Evolutionary conservation across 164 flowering plant species (phyloP), one percentile per base, ranked within the genome.

Genomic region (Annona cherimola): DNA sequence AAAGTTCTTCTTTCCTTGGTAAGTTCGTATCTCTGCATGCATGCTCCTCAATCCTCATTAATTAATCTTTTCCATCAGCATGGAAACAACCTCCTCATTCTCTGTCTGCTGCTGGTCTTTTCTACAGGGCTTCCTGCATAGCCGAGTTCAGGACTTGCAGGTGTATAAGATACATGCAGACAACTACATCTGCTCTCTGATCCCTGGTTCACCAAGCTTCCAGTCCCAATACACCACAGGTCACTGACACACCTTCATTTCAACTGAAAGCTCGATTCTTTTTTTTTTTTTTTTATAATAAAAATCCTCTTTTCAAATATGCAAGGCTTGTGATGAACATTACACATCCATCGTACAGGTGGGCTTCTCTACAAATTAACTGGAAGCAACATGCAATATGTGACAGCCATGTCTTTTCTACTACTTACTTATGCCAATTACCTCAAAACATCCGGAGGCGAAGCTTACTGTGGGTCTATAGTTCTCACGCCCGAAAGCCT

Each of bases 171-270:
- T 78, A 50, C 97, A 91, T 64, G 83, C 98, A 3, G 99, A 95
- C 79, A 90, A 93, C 79, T 95, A 82, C 79, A 88, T 95, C 11
- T 93, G 98, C 80, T 91, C 98, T 35, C 76, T 93, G 1, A 73
- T 95, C 74, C 93, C 94, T 14, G 97, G 98, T 72, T 74, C 90
- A 54, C 76, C 94, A 46, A 80, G 80, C 67, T 91, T 82, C 71
- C 92, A 88, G 72, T 88, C 93, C 26, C 97, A 91, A 68, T 95
- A 91, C 50, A 95, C 99, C 3, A 88, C 96, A 77, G 98, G 98
- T 91, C 40, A 78, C 77, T 63, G 61, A 35, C 5, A 42, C 41
- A 43, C 41, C 41, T 61, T 8, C 8, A 54, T 19, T 45, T 61
- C n/a, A 44, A 64, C 26, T 61, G 35, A 26, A 26, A 0, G 35